Evolutionary conservation across 768 basidiomycete species (phyloP).

Genomic region (Mycena leptocephala): DNA sequence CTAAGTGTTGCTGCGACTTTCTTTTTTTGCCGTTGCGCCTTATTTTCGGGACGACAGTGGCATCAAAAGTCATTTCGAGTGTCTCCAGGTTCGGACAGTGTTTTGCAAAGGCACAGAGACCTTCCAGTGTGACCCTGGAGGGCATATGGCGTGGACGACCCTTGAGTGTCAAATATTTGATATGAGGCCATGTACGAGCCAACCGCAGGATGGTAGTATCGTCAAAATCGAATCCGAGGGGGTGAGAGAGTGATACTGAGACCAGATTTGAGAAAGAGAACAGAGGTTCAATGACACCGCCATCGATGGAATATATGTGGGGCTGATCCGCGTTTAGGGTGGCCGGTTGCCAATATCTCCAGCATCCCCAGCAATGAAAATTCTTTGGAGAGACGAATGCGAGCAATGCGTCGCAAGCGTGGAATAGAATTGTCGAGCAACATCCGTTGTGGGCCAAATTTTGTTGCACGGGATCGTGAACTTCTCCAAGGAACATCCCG

Average conservation of each 20-base stretch:
- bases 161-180: neutral
- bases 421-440: neutral
- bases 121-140: neutral
- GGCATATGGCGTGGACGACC: neutral
- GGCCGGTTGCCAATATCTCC: neutral
- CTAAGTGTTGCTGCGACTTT: neutral
- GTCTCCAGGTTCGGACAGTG: neutral
- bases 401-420: neutral
- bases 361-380: too few species aligned
- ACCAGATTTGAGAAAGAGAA: neutral
- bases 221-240: conserved; percentile 1
- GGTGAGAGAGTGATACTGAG: neutral
- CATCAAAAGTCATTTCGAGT: conserved; percentile 1
- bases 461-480: neutral
- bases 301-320: neutral
- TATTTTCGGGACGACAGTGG: neutral
- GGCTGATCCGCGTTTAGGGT: neutral
- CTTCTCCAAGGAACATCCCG: neutral
- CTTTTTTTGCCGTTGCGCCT: neutral
- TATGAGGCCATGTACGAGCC: conserved; percentile 8
- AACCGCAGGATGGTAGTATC: neutral
- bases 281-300: neutral
- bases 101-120: neutral
- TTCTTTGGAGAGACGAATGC: neutral
- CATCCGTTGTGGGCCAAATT: neutral